These are phyloP conservation scores for Beauveria bassiana DNA, from an alignment of 2,329 filamentous ascomycete species.

Conservation along the genomic window DNA sequence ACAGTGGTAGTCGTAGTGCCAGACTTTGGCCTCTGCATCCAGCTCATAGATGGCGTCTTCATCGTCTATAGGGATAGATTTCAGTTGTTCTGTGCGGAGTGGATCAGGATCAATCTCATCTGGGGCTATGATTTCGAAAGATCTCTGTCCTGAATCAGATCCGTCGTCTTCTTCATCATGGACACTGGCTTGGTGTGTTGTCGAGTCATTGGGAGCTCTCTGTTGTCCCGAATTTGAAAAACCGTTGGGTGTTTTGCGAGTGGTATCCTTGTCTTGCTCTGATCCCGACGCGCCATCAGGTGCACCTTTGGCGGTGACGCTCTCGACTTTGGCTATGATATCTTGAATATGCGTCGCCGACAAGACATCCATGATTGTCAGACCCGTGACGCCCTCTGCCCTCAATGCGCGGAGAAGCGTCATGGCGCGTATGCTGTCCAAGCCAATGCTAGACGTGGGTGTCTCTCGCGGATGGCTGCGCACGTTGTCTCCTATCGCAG, in stretches of 20 bases:
- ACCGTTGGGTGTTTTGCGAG: not conserved
- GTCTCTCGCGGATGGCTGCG: not conserved
- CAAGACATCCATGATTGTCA: not conserved
- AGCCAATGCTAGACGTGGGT: not conserved
- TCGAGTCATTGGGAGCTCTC: not conserved
- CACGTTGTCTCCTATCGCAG: not conserved
- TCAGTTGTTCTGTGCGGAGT: not conserved
- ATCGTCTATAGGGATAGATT: not conserved
- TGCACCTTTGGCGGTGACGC: not conserved
- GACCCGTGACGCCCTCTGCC: not conserved
- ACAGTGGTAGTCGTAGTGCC: slow-evolving; percentile 8
- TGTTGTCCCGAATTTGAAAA: not conserved
- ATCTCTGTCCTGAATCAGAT: not conserved
- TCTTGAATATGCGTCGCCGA: not conserved
- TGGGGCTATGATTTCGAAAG: not conserved
- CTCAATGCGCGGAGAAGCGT: not conserved
- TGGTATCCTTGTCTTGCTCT: too few relatives aligned
- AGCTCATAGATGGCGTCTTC: slow-evolving; percentile 1
- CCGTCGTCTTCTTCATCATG: not conserved
- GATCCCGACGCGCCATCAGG: not conserved
- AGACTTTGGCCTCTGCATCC: not conserved
- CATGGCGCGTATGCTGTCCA: slow-evolving; percentile 5
- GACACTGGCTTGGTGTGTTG: not conserved
- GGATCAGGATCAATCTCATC: not conserved
- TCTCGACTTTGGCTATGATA: not conserved